phyloP scores from a whole-genome alignment of 2,329 filamentous ascomycete species.

The Sphaerulina vaccinii region DNA sequence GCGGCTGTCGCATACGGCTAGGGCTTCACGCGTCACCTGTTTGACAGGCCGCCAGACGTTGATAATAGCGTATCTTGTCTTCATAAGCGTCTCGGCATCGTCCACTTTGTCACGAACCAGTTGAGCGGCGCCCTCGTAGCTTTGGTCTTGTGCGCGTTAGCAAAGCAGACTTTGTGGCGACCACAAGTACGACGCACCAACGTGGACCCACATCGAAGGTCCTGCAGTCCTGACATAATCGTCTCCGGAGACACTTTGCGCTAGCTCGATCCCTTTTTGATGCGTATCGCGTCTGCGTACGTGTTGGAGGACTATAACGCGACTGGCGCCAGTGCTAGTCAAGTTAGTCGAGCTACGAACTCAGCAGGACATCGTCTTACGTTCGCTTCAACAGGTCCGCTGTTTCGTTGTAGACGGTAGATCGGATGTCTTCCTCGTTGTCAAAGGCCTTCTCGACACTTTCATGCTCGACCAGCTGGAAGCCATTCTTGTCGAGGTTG shows the following conservation, averaged over 20 bases:
- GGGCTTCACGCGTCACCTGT: conserved; percentile 9
- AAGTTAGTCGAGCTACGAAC: not conserved
- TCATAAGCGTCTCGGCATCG: conserved; percentile 6
- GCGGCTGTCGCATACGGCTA: conserved; percentile 11
- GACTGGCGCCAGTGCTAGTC: conserved; percentile 6
- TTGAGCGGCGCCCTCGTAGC: conserved; percentile 9
- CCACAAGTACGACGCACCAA: too few relatives aligned
- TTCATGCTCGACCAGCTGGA: conserved; percentile 27
- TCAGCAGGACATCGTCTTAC: conserved; percentile 3
- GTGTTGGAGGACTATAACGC: conserved; percentile 13
- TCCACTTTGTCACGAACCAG: conserved; percentile 7
- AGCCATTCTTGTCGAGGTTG: conserved; percentile 16
- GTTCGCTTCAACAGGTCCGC: conserved; percentile 9
- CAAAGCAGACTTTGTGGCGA: too few relatives aligned
- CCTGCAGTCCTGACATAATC: too few relatives aligned
- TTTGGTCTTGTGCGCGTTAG: too few relatives aligned
- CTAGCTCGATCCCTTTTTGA: too few relatives aligned
- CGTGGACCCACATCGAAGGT: too few relatives aligned
- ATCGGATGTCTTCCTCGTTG: conserved; percentile 4
- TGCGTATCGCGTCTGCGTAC: too few relatives aligned
- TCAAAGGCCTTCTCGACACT: conserved; percentile 6
- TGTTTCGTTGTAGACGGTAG: conserved; percentile 5
- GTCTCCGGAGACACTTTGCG: too few relatives aligned
- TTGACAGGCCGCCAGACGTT: conserved; percentile 15
- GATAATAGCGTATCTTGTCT: conserved; percentile 17